Base-by-base conservation (phyloP, 2,329 filamentous ascomycete species). In the Cercospora sojina region DNA sequence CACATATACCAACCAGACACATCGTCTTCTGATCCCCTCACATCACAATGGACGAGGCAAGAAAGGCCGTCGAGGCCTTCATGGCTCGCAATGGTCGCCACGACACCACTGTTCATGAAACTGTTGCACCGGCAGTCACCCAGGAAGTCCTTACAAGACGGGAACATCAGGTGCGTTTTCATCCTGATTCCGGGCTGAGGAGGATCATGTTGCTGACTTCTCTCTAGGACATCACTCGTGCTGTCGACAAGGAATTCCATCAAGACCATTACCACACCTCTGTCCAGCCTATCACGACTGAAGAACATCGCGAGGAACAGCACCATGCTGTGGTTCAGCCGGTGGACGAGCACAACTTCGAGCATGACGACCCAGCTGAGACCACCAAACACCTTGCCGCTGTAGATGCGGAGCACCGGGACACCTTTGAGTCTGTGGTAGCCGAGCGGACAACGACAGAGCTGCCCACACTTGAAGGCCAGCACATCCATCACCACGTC, bases 261-360 rank as follows among this genome's bases (percentile, higher is more conserved):
- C 89, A 91, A 75, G 87, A 91, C 67, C 89, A 91, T 72, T 87
- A 90, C 76, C 88, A 91, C 76, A 90, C 87, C 57, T 88, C 87
- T 0, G 80, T 91, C 1, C 89, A 91, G 77, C 89, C 89, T 0
- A 79, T 91, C 23, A 64, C 80, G n/a, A 80, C 86, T 70, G 79
- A 83, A 71, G 86, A 85, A 73, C 81, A 82, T 10, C 76, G 84
- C 0, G 86, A 88, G 0, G 88, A 90, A 76, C 79, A 87, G 75
- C 88, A 91, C 73, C 79, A 80, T 16, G 84, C 88, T 74, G 85
- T 87, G 38, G 74, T 88, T 12, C 79, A 80, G 2, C 82, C 82
- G 2, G 84, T 89, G 0, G 83, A 90, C 77, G 83, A 89, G 74
- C 84, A 85, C 62, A 81, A 85, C 18, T 83, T 87, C 67, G 83